Evolutionary conservation across 2,329 filamentous ascomycete species (phyloP), one percentile per base, ranked within the genome.

Genomic region (Aspergillus aculeatus): DNA sequence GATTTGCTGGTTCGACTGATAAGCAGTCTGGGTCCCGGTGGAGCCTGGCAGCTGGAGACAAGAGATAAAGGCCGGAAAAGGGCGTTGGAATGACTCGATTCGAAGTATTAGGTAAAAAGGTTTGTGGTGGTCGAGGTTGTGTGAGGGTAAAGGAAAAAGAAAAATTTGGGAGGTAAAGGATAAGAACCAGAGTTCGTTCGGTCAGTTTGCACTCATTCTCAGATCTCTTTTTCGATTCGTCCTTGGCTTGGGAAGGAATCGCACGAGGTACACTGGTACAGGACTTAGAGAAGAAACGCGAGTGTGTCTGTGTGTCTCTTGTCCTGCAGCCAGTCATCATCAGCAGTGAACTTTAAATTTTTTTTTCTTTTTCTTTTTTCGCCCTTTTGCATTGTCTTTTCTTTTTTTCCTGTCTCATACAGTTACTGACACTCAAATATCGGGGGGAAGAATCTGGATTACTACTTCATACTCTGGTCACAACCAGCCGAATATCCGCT

Each of bases 21-120:
- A 67, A 73, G 71, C 59, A 76, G 75, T 44, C 44, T 74, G 79
- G 58, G 72, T 75, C 23, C 26, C 71, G 83, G 53, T 66, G 64
- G 59, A 59, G 60, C 53, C 38, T 44, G 38, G 38, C 38, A 60
- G 52, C 14, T 47, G 55, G 55, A 57, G 56, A 44, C 56, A 58
- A 51, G 57, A 69, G 69, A 71, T 69, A 69, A 68, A 69, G 62
- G 50, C 57, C 59, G 21, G 60, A 65, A 57, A 29, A 52, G 51
- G 60, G 63, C 66, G 63, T 61, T 35, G 59, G 54, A 62, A 67
- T 64, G 55, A 49, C 58, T 54, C 54, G 47, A 26, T 23, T 47
- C 26, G 57, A 32, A 41, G 19, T 26, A 53, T 59, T 70, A 64
- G 60, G 64, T 68, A 65, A 68, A 61, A 60, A 12, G 23, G 29